phyloP scores from a whole-genome alignment of 129 eudicot genomes.

The Lactuca sativa region DNA sequence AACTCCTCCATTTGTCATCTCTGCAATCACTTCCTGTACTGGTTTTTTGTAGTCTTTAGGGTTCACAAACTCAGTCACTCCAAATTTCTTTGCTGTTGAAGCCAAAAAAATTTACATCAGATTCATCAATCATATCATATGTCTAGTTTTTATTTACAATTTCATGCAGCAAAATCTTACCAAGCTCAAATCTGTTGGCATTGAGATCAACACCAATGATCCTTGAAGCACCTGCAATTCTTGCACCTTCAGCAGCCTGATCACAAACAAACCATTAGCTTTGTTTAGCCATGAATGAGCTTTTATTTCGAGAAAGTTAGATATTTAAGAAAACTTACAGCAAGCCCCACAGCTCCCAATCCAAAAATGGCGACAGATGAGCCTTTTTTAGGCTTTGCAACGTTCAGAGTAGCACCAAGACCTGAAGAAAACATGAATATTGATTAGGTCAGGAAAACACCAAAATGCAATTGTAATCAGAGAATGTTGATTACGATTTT shows the following conservation, averaged over 20 bases:
- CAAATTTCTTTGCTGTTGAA: slow-evolving; percentile 74
- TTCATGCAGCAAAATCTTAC: not conserved
- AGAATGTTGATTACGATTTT: slow-evolving; percentile 4
- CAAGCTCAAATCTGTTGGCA: slow-evolving; percentile 41
- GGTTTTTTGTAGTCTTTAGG: slow-evolving; percentile 69
- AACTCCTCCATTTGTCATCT: slow-evolving; percentile 86
- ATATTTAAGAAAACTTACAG: slow-evolving; percentile 42
- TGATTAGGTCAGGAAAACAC: not conserved
- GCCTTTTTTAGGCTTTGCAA: slow-evolving; percentile 60
- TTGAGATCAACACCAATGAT: slow-evolving; percentile 25
- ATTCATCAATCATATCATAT: not conserved
- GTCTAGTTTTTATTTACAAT: not conserved
- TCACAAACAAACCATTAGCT: slow-evolving; percentile 7
- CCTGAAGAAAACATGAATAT: slow-evolving; percentile 34
- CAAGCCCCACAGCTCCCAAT: slow-evolving; percentile 91
- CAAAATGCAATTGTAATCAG: not conserved
- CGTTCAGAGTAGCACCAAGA: slow-evolving; percentile 83
- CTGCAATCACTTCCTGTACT: slow-evolving; percentile 84
- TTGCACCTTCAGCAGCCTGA: slow-evolving; percentile 89
- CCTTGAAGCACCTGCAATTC: slow-evolving; percentile 31
- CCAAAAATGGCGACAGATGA: slow-evolving; percentile 83
- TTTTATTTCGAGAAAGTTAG: not conserved
- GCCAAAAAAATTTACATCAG: not conserved
- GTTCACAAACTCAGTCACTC: slow-evolving; percentile 79
- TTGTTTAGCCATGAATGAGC: not conserved